Conservation (phyloP, 352 stramenopile species). For the Globisporangium splendens region DNA sequence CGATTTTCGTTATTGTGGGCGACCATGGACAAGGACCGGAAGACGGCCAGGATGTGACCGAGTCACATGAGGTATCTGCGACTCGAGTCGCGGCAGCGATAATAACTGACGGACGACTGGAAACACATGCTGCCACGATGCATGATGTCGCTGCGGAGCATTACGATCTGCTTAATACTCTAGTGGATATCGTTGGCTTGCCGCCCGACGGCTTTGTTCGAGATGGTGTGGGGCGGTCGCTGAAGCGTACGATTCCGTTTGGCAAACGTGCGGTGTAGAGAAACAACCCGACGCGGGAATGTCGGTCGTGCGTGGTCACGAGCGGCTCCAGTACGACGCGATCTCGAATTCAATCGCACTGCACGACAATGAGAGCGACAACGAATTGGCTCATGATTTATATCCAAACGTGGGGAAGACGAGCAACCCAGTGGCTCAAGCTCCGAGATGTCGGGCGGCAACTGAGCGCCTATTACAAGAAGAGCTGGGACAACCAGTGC, state of each 20-base stretch:
- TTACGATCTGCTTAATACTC: constrained; percentile 37
- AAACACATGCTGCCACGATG: constrained; percentile 17
- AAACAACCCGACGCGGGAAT: constrained; percentile 53
- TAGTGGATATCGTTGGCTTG: constrained; percentile 36
- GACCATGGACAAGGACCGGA: constrained; percentile 47
- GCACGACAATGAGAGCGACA: constrained; percentile 33
- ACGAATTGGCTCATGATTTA: constrained; percentile 28
- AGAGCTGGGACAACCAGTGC: too few species aligned
- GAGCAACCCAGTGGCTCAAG: too few species aligned
- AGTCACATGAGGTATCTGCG: constrained; percentile 24
- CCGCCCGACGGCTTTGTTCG: constrained; percentile 28
- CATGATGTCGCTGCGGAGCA: constrained; percentile 27
- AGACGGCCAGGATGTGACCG: constrained; percentile 21
- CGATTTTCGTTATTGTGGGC: constrained; percentile 47
- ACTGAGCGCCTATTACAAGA: too few species aligned
- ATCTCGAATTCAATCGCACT: constrained; percentile 28
- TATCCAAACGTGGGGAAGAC: too few species aligned
- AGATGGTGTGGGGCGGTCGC: constrained; percentile 29
- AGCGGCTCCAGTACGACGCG: constrained; percentile 40
- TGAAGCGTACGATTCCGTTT: constrained; percentile 34
- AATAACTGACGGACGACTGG: constrained; percentile 31
- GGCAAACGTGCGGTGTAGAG: constrained; percentile 36
- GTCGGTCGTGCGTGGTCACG: constrained; percentile 30
- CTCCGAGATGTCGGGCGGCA: too few species aligned
- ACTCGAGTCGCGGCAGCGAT: constrained; percentile 27